phyloP scores from a whole-genome alignment of 208 protist species.

The Leishmania mexicana region DNA sequence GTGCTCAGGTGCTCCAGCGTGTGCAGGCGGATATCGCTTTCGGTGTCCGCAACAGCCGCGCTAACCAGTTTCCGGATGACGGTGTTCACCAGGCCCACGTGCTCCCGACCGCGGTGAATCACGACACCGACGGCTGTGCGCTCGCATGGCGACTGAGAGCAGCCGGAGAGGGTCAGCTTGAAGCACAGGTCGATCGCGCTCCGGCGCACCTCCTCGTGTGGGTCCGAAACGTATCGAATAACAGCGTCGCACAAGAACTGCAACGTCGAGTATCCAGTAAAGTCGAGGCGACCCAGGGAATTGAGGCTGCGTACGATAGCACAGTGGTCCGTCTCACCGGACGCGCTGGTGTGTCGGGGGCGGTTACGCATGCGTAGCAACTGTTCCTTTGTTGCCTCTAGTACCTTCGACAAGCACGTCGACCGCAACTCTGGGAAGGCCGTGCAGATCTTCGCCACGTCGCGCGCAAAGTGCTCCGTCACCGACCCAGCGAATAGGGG shows the following conservation, averaged over 20 bases:
- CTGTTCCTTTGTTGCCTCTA: constrained; percentile 79
- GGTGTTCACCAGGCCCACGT: constrained; percentile 79
- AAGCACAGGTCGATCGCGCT: constrained; percentile 89
- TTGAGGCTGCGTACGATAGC: constrained; percentile 66
- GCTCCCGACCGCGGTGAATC: constrained; percentile 80
- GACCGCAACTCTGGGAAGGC: constrained; percentile 90
- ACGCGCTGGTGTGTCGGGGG: constrained; percentile 10
- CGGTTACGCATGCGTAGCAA: constrained; percentile 45
- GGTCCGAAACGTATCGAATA: constrained; percentile 75
- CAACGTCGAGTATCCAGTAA: constrained; percentile 87
- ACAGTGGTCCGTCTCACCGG: constrained; percentile 33
- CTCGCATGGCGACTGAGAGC: constrained; percentile 73
- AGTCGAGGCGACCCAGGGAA: constrained; percentile 78
- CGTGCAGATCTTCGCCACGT: constrained; percentile 85
- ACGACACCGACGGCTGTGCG: constrained; percentile 68
- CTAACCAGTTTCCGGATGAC: constrained; percentile 81
- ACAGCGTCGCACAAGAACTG: constrained; percentile 86
- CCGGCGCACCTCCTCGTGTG: constrained; percentile 86
- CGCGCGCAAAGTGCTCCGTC: constrained; percentile 73
- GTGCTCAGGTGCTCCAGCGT: constrained; percentile 76
- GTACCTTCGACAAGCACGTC: constrained; percentile 86
- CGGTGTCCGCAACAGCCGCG: constrained; percentile 85
- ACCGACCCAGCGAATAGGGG: constrained; percentile 75
- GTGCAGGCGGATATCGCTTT: constrained; percentile 89
- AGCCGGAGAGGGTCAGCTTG: constrained; percentile 86